A percentile compares a stretch with the other conserved stretches of the same genome.
Evolutionary conservation across 495 filamentous ascomycete species (phyloP).

Genomic region (Penicillium lividum): DNA sequence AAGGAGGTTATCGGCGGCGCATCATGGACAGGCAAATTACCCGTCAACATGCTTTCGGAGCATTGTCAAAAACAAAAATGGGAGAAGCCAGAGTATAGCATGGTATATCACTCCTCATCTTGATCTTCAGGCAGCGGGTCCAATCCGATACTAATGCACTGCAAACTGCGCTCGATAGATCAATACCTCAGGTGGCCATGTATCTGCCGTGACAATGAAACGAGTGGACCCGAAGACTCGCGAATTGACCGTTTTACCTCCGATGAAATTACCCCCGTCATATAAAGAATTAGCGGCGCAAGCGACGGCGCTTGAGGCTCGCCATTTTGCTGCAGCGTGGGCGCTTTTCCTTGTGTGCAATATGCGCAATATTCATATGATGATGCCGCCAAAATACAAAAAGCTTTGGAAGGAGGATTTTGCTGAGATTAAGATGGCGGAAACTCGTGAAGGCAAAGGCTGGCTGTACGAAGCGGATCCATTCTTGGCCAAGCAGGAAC

Average conservation of each 20-base stretch:
- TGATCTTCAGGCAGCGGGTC: not conserved
- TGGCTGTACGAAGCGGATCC: conserved; percentile 98
- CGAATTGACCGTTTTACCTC: conserved; percentile 69
- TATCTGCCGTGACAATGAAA: conserved; percentile 76
- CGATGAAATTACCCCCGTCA: conserved; percentile 75
- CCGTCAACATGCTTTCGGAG: conserved; percentile 88
- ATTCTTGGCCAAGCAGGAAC: conserved; percentile 74
- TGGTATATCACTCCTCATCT: conserved; percentile 43
- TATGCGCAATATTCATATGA: conserved; percentile 92
- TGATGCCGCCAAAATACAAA: conserved; percentile 85
- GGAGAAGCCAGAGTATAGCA: conserved; percentile 90
- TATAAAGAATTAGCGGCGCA: conserved; percentile 67
- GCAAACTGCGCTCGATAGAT: conserved; percentile 30
- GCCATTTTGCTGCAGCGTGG: conserved; percentile 89
- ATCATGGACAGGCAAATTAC: conserved; percentile 97
- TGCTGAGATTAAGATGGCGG: conserved; percentile 71
- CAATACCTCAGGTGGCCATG: conserved; percentile 63
- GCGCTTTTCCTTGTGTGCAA: conserved; percentile 87
- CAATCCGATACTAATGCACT: not conserved
- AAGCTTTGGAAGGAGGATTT: conserved; percentile 88
- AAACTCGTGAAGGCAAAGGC: conserved; percentile 69
- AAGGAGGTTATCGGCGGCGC: conserved; percentile 89
- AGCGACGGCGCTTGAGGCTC: conserved; percentile 80
- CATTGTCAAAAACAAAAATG: conserved; percentile 94
- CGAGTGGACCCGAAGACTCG: conserved; percentile 79